Percentiles rank a stretch among this genome's conserved stretches.
Conservation (phyloP, 2,329 filamentous ascomycete genomes). For the Xylaria sp. region DNA sequence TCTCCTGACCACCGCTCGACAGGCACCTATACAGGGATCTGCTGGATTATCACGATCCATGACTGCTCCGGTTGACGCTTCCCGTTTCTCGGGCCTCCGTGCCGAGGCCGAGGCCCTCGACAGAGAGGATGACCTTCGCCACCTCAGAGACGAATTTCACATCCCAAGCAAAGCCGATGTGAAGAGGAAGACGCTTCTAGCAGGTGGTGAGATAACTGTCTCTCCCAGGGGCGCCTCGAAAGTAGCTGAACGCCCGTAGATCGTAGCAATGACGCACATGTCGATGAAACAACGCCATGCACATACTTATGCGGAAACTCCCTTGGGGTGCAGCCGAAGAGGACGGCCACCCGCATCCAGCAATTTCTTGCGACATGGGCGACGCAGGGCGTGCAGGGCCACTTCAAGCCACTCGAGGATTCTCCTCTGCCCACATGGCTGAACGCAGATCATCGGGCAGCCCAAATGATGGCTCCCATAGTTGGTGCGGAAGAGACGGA, state of each 20-base stretch:
- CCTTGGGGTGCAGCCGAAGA: conserved; percentile 76
- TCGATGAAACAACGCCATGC: conserved; percentile 48
- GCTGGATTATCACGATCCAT: conserved; percentile 35
- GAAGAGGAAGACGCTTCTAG: conserved; percentile 44
- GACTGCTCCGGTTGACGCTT: conserved; percentile 37
- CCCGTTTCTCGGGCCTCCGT: conserved; percentile 42
- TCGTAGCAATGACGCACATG: conserved; percentile 40
- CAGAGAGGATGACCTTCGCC: conserved; percentile 43
- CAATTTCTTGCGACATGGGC: conserved; percentile 80
- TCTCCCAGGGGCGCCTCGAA: conserved; percentile 31
- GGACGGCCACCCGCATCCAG: conserved; percentile 71
- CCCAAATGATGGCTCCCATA: conserved; percentile 73
- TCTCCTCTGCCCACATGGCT: conserved; percentile 73
- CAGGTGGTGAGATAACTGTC: conserved; percentile 41
- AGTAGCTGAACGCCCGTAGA: conserved; percentile 44
- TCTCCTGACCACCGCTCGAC: conserved; percentile 18
- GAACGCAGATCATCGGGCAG: conserved; percentile 74
- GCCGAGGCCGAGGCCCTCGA: conserved; percentile 46
- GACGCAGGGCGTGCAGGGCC: conserved; percentile 78
- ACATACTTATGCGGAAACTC: conserved; percentile 86
- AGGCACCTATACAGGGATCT: conserved; percentile 4
- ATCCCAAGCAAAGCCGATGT: conserved; percentile 48
- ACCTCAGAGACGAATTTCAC: conserved; percentile 46
- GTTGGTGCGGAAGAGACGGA: conserved; percentile 75
- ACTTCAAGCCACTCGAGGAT: conserved; percentile 73